Evolutionary conservation across 225 moss, liverwort and hornwort species (phyloP).

Genomic region (Marchantia paleacea): DNA sequence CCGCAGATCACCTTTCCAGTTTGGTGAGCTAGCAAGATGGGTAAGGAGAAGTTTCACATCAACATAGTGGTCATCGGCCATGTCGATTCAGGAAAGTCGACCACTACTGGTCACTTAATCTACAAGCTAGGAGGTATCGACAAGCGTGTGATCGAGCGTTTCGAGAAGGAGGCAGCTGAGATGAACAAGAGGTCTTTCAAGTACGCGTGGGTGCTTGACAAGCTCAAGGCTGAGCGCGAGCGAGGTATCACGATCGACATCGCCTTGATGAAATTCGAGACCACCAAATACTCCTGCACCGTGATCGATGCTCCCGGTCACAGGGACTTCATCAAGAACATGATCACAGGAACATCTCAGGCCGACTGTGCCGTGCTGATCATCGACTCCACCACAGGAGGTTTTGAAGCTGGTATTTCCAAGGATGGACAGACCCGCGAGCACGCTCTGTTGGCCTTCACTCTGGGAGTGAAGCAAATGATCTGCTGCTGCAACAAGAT

Average conservation of each 20-base stretch:
- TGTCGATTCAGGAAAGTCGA: conserved; percentile 63
- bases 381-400: conserved; percentile 63
- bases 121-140: conserved; percentile 62
- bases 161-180: conserved; percentile 58
- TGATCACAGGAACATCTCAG: conserved; percentile 51
- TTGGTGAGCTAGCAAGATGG: conserved; percentile 28
- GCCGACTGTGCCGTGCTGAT: conserved; percentile 59
- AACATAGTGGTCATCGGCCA: conserved; percentile 61
- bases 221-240: conserved; percentile 63
- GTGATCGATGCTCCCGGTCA: conserved; percentile 55
- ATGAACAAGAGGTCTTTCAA: conserved; percentile 66
- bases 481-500: background rate
- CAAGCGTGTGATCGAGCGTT: conserved; percentile 60
- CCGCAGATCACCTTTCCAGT: too few relatives aligned
- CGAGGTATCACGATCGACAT: conserved; percentile 59
- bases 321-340: conserved; percentile 61
- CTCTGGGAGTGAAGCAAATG: conserved; percentile 29
- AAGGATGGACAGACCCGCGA: conserved; percentile 68
- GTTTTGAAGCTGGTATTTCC: conserved; percentile 63
- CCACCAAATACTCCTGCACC: conserved; percentile 54
- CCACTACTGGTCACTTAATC: conserved; percentile 54
- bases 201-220: conserved; percentile 63
- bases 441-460: conserved; percentile 57
- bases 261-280: conserved; percentile 54
- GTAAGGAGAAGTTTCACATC: conserved; percentile 57